Percentiles rank a stretch among this genome's conserved stretches.
Evolutionary conservation across 2,329 filamentous ascomycete species (phyloP).

Genomic region (Paraphaeosphaeria sporulosa): DNA sequence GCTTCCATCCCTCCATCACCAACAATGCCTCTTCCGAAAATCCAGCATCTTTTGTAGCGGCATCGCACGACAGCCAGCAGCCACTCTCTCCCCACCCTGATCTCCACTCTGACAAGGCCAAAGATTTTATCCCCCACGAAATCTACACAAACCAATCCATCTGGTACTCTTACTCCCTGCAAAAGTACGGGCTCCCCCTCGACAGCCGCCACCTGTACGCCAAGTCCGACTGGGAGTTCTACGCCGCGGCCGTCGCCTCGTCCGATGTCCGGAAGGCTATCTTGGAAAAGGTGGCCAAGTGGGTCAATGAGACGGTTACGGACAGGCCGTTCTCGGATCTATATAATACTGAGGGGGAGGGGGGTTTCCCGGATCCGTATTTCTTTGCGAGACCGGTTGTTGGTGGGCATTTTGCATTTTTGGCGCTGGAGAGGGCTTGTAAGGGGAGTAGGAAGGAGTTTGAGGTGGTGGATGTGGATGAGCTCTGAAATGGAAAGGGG

Average conservation of each 20-base stretch:
- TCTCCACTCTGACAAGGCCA: conserved; percentile 39
- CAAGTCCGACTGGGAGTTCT: conserved; percentile 92
- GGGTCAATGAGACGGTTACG: conserved; percentile 83
- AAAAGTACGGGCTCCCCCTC: conserved; percentile 82
- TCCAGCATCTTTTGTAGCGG: conserved; percentile 18
- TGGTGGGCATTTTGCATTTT: conserved; percentile 84
- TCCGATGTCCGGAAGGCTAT: conserved; percentile 74
- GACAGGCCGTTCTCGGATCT: conserved; percentile 82
- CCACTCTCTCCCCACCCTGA: conserved; percentile 16
- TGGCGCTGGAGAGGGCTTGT: conserved; percentile 82
- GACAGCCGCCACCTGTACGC: conserved; percentile 84
- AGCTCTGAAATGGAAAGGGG: neutral
- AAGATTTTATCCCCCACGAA: conserved; percentile 73
- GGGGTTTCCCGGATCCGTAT: conserved; percentile 74
- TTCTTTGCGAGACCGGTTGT: conserved; percentile 87
- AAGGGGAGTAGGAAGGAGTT: too few species aligned
- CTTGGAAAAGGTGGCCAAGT: conserved; percentile 74
- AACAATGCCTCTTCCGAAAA: conserved; percentile 26
- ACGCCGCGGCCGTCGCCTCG: conserved; percentile 80
- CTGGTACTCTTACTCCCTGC: conserved; percentile 81
- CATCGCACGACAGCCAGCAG: conserved; percentile 32
- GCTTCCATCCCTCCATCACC: conserved; percentile 72
- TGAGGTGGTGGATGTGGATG: neutral
- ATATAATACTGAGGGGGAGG: conserved; percentile 79
- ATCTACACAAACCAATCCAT: conserved; percentile 81